Evolutionary conservation across 495 filamentous ascomycete genomes (phyloP), one percentile per base, ranked within the genome.

Genomic region (Penicillium verhagenii): DNA sequence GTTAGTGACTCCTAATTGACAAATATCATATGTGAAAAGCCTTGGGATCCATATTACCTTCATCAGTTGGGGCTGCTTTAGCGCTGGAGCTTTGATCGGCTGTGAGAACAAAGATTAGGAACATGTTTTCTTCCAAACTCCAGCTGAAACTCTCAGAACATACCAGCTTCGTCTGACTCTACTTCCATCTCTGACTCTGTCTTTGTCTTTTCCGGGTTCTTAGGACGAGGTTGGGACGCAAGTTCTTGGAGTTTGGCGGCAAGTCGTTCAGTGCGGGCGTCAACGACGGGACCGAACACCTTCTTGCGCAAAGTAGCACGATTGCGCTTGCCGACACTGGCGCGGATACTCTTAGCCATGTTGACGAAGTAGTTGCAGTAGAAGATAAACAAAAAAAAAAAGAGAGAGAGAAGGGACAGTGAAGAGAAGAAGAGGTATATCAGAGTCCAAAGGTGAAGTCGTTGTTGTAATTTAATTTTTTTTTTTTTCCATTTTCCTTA

Each of bases 311-410:
- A 78, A 50, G 78, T 84, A 52, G 82, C 78, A 64, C 87, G 86
- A 73, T 96, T 93, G 59, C 81, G 75, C 78, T 96, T 96, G 58
- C 79, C 81, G 46, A 78, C 74, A 59, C 86, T 91, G 37, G 91
- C 78, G 61, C 92, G 79, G 43, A 86, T 72, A 65, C 88, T 86
- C 63, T 94, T 96, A 3, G 91, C 92, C 92, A 96, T 96, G 54
- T 25, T 31, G 18, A 19, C 21, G 47, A 52, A 42, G 37, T 33
- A 54, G 42, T 52, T 26, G 19, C 25, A 42, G 26, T 25, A 20
- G 20, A 25, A 14, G 20, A 9, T 31, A 10, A 26, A 47, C n/a
- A n/a, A n/a, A n/a, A n/a, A n/a, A n/a, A n/a, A n/a, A 33, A 11
- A 46, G 28, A 50, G 18, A 28, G 42, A 48, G 33, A 59, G 28